Evolutionary conservation across 805 yeast genomes (phyloP), one percentile per base, ranked within the genome.

Genomic region (Candida arabinofermentans): DNA sequence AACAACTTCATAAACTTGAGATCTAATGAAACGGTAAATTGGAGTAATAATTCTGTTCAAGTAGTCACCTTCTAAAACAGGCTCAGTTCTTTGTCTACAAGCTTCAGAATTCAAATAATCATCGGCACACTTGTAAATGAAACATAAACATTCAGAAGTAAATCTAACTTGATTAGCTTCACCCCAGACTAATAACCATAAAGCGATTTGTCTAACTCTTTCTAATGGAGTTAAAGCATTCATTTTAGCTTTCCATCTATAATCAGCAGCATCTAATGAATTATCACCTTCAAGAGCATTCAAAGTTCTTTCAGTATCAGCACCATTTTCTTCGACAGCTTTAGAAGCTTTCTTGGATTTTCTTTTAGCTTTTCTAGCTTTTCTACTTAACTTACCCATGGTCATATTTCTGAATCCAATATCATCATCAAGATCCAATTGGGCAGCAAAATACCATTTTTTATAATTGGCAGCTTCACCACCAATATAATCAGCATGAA

Each of bases 91-190:
- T 66, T 86, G 89, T 72, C 86, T 95, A 69, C 97, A 89, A 58
- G 85, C 81, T 40, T 95, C 95, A 41, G 96, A 86, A 48, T 77
- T 69, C 62, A 88, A 74, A 69, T 93, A 90, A 67, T 93, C 99
- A 51, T 76, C 75, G 44, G 97, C 96, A 65, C 95, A 86, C 73
- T 95, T 91, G 78, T 81, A 95, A 59, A 93, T 82, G 76, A 86
- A 93, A 77, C 96, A 87, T 49, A 93, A 70, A 69, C 85, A 76
- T 73, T 89, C 97, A 6, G 84, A 77, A 42, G 93, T 84, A 71
- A 93, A 93, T 68, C 99, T 85, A 44, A 91, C 95, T 71, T 86
- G 93, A 67, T 86, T 86, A 27, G 93, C 90, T 70, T 86, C 95
- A 71, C 95, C 95, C 95, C 95, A 86, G 54, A 83, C 66, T 55